Evolutionary conservation across 106 monocot species (phyloP).

Genomic region (Gastrodia elata): DNA sequence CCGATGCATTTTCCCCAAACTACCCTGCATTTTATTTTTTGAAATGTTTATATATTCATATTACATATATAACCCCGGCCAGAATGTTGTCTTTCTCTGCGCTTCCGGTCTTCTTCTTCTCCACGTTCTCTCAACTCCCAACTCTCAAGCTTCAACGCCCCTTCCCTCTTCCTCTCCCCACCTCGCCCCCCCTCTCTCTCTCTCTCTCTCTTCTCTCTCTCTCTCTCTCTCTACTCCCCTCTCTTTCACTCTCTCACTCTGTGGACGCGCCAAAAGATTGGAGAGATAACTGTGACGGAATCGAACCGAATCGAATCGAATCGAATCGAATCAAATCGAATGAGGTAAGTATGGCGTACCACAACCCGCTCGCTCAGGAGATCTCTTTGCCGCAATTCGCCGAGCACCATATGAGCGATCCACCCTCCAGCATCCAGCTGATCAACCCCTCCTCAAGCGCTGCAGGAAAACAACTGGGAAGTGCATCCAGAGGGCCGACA

Average conservation of each 20-base stretch:
- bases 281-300: background rate
- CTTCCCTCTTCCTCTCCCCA: too few species aligned
- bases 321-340: too few species aligned
- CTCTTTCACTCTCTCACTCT: background rate
- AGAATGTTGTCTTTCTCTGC: background rate
- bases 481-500: constrained; percentile 11
- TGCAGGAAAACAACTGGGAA: background rate
- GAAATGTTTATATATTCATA: background rate
- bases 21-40: background rate
- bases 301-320: too few species aligned
- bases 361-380: constrained; percentile 9
- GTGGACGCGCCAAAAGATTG: background rate
- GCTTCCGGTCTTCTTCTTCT: background rate
- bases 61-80: background rate
- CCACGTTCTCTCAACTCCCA: background rate
- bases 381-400: background rate
- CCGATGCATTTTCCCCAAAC: background rate
- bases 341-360: constrained; percentile 14
- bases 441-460: background rate
- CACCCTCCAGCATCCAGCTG: background rate
- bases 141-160: constrained; percentile 5
- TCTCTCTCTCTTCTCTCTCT: too few species aligned
- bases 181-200: too few species aligned
- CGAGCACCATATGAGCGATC: background rate
- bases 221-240: too few species aligned